phyloP scores from a whole-genome alignment of 208 protist genomes.

The Phytomonas sp. region DNA sequence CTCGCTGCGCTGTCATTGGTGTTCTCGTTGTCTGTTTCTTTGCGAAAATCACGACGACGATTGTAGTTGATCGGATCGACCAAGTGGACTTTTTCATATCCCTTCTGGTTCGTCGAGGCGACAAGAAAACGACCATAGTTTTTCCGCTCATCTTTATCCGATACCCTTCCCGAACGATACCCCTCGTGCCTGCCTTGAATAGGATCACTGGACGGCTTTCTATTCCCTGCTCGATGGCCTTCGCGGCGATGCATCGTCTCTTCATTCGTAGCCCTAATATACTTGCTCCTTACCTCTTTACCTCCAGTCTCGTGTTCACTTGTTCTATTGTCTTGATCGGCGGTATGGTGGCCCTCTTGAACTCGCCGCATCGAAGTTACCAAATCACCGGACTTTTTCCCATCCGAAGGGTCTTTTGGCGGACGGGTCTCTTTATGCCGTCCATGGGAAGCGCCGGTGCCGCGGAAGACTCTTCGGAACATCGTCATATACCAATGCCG shows the following conservation, averaged over 20 bases:
- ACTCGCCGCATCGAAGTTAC: too few relatives aligned
- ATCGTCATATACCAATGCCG: constrained; percentile 52
- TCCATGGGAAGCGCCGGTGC: too few relatives aligned
- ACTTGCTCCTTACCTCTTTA: neutral
- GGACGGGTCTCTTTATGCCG: too few relatives aligned
- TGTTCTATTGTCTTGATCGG: too few relatives aligned
- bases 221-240: neutral
- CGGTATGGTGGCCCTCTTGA: too few relatives aligned
- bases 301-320: neutral
- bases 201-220: neutral
- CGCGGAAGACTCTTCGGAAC: constrained; percentile 18
- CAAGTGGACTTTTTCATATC: neutral
- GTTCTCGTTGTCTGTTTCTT: neutral
- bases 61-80: neutral
- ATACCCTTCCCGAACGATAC: neutral
- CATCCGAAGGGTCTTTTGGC: too few relatives aligned
- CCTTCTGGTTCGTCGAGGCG: neutral
- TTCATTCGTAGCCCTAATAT: neutral
- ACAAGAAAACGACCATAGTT: neutral
- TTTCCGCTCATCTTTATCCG: neutral
- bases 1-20: neutral
- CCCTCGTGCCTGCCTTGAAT: neutral
- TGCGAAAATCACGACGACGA: neutral
- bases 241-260: neutral
- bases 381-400: too few relatives aligned